These are phyloP conservation scores for Citrullus colocynthis DNA, from an alignment of 306 rosid species.

Conservation along the genomic window DNA sequence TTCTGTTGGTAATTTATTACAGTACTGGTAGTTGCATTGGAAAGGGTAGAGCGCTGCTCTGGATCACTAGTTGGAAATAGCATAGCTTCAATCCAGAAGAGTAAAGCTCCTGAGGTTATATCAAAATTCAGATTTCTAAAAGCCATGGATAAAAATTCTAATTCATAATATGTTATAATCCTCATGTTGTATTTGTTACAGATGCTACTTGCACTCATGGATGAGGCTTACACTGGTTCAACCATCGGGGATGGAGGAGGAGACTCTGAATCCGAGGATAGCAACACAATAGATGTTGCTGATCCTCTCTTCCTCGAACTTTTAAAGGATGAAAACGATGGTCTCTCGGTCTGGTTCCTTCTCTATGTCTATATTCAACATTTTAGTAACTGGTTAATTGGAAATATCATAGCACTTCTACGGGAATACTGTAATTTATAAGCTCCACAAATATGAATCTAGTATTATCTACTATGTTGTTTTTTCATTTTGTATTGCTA, in stretches of 20 bases:
- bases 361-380: background rate
- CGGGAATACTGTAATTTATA: background rate
- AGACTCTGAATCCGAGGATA: conserved; percentile 85
- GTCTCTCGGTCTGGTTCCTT: conserved; percentile 56
- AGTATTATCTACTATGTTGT: too few relatives aligned
- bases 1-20: conserved; percentile 12
- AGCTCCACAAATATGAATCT: background rate
- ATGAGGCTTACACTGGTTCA: conserved; percentile 97
- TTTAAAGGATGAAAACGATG: conserved; percentile 97
- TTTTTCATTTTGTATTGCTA: too few relatives aligned
- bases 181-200: conserved; percentile 17
- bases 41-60: conserved; percentile 68
- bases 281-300: conserved; percentile 54
- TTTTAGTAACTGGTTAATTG: background rate
- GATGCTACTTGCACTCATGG: conserved; percentile 99
- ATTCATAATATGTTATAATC: conserved; percentile 5
- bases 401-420: background rate
- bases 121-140: background rate
- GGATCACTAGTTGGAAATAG: conserved; percentile 83
- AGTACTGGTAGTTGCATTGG: conserved; percentile 92
- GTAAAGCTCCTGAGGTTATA: conserved; percentile 84
- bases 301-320: conserved; percentile 86
- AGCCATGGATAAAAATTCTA: conserved; percentile 5
- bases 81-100: conserved; percentile 89
- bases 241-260: conserved; percentile 88